A percentile compares a stretch with the other conserved stretches of the same genome.
Conservation (phyloP, 2,329 filamentous ascomycete genomes). For the Daldinia sp. region DNA sequence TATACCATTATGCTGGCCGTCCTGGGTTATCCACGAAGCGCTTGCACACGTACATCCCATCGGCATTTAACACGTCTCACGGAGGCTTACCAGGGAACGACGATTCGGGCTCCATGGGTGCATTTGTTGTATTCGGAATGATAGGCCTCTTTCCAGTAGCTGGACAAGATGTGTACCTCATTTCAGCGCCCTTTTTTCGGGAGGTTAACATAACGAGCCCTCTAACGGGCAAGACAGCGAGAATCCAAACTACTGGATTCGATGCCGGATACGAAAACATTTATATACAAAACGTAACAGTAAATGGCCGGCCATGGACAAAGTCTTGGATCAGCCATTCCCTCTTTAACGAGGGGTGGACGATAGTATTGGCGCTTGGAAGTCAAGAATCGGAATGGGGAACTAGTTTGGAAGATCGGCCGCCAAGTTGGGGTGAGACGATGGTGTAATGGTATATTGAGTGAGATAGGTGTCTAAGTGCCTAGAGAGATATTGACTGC, state of each 20-base stretch:
- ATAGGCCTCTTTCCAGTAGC: conserved; percentile 68
- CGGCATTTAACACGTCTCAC: conserved; percentile 64
- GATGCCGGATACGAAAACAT: conserved; percentile 62
- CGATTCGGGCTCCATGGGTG: conserved; percentile 70
- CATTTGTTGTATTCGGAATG: conserved; percentile 66
- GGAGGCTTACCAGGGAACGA: conserved; percentile 70
- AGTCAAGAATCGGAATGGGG: conserved; percentile 71
- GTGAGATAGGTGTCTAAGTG: neutral
- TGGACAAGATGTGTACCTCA: conserved; percentile 70
- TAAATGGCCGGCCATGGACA: conserved; percentile 63
- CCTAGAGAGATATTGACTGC: no score
- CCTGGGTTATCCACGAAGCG: conserved; percentile 58
- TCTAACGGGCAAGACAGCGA: conserved; percentile 64
- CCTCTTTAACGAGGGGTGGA: conserved; percentile 66
- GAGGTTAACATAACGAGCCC: conserved; percentile 60
- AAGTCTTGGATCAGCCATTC: conserved; percentile 68
- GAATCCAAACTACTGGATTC: conserved; percentile 64
- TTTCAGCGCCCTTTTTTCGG: conserved; percentile 68
- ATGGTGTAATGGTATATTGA: conserved; percentile 10
- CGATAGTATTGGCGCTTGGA: conserved; percentile 66
- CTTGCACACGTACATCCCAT: conserved; percentile 68
- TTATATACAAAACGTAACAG: conserved; percentile 65
- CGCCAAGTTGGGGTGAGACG: conserved; percentile 41
- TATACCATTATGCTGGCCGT: conserved; percentile 69
- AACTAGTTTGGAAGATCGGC: conserved; percentile 60